These are phyloP conservation scores for Hygrocybe coccinea DNA, from an alignment of 768 basidiomycete genomes.

Conservation along the genomic window DNA sequence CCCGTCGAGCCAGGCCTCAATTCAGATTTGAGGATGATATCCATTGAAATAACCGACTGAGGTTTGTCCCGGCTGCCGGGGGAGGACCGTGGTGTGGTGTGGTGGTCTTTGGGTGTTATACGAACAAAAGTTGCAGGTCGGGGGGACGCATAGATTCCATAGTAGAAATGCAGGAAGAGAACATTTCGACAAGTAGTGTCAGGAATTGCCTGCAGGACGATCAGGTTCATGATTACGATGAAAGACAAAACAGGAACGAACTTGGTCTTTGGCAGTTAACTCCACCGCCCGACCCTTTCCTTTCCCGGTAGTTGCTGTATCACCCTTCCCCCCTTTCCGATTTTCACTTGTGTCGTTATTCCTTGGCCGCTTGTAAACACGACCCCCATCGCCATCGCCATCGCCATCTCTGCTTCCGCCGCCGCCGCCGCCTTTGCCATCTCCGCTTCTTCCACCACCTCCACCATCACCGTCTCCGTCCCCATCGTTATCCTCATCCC, in stretches of 20 bases:
- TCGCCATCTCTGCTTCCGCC: too few species aligned
- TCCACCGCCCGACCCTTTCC: constrained; percentile 1
- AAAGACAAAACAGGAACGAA: too few species aligned
- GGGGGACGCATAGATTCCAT: constrained; percentile 10
- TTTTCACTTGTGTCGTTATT: constrained; percentile 8
- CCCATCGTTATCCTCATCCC: too few species aligned
- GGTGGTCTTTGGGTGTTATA: neutral
- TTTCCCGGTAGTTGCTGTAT: too few species aligned
- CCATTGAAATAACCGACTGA: constrained; percentile 11
- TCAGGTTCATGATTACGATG: neutral
- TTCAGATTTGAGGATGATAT: constrained; percentile 13
- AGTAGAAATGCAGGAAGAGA: neutral
- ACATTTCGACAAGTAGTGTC: neutral
- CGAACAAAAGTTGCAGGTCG: constrained; percentile 13
- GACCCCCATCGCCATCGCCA: constrained; percentile 14
- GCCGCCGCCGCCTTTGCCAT: constrained; percentile 16
- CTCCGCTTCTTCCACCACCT: constrained; percentile 8
- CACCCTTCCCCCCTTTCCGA: too few species aligned
- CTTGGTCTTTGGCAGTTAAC: too few species aligned
- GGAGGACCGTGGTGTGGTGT: neutral
- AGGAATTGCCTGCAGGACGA: constrained; percentile 16
- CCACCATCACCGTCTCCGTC: too few species aligned
- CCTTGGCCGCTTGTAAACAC: neutral
- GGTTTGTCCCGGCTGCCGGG: neutral
- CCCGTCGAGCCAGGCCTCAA: constrained; percentile 15